These are phyloP conservation scores for Plasmodium yoelii DNA, from an alignment of 169 alveolate species.

Conservation along the genomic window DNA sequence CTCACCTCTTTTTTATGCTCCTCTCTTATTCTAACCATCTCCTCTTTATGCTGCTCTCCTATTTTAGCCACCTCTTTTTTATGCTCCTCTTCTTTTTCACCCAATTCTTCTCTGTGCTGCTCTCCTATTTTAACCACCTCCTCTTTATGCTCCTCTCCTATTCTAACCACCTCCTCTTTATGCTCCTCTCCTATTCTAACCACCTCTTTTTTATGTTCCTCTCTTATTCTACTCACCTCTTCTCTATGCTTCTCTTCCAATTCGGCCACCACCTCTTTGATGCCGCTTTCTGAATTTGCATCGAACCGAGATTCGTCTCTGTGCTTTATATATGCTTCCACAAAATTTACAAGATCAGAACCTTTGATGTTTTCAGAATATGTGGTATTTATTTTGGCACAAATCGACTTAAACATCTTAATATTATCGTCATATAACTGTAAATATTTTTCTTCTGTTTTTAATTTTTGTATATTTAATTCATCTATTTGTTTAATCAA, in stretches of 20 bases:
- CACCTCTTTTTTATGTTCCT: too few relatives aligned
- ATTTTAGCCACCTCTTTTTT: neutral
- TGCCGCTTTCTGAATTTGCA: too few relatives aligned
- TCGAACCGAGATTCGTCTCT: neutral
- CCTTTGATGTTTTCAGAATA: constrained; percentile 18
- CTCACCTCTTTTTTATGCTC: too few relatives aligned
- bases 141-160: neutral
- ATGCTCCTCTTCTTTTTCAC: too few relatives aligned
- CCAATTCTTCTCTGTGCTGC: too few relatives aligned
- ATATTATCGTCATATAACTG: constrained; percentile 20
- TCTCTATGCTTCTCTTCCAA: neutral
- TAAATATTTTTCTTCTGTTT: constrained; percentile 38
- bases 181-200: neutral
- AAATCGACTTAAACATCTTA: constrained; percentile 17
- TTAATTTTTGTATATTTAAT: constrained; percentile 16
- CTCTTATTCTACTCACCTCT: too few relatives aligned
- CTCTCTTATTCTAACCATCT: neutral
- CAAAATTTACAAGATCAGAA: constrained; percentile 12
- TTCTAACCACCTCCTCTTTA: neutral
- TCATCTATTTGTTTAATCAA: constrained; percentile 23
- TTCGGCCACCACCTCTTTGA: neutral
- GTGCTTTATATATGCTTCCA: constrained; percentile 17
- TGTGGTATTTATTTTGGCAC: constrained; percentile 7
- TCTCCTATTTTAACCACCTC: too few relatives aligned
- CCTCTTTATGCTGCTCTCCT: neutral